Base-by-base conservation (phyloP, 192 early-diverging fungal species). In the Rhizophagus clarus region DNA sequence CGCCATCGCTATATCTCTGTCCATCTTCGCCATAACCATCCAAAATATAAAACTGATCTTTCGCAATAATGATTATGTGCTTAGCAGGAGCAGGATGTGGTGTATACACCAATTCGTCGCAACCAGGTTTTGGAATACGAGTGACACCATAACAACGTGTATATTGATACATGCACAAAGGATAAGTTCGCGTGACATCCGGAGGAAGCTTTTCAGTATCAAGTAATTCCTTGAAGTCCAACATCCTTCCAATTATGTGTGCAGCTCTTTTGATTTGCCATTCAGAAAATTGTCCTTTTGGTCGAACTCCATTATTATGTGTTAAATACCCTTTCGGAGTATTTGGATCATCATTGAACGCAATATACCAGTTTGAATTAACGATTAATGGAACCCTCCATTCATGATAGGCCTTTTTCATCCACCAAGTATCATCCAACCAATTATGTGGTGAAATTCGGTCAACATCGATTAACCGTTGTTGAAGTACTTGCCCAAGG, bases 141-240 rank as follows among this genome's bases (percentile, higher is more conserved):
- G 95, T 96, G 67, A 94, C 86, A 8, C 94, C 95, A 82, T 95
- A 94, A 10, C 93, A 73, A 49, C 90, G 82, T 32, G 87, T 86
- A 83, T 96, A 97, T 84, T 97, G 96, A 83, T 93, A 79, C 95
- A 97, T 96, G 81, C 95, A 95, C 45, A 91, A 83, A 15, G 94
- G 88, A 5, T 93, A 91, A 1, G 83, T 84, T 68, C 87, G 89
- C 11, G 91, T 93, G 61, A 81, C 87, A n/a, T 96, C 95, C 22
- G 91, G 76, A 0, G 93, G 92, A 45, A 96, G 26, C 22, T 81
- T 78, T 79, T 87, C 80, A 32, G 86, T 89, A 78, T 92, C 89
- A 26, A 98, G 29, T 7, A 83, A 79, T 47, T 97, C 91, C 83
- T 93, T 94, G 87, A 91, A 96, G 64, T 94, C 88, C 14, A 98